Conservation (phyloP, 495 filamentous ascomycete genomes). For the Sphaerosporella brunnea region DNA sequence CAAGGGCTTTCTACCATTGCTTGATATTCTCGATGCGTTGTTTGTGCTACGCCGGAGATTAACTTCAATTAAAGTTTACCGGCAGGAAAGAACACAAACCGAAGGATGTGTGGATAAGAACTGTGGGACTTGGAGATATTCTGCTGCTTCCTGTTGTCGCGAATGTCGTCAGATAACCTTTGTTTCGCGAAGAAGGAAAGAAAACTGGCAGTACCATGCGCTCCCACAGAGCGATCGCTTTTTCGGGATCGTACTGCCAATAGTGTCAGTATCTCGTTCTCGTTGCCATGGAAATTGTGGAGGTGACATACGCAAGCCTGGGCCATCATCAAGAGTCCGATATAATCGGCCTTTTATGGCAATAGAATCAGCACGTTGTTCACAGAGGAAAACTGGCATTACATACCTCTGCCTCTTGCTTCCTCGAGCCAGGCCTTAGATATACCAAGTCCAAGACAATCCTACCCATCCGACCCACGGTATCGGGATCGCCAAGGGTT, state of each 20-base stretch:
- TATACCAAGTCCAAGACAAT: conserved; percentile 43
- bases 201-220: conserved; percentile 41
- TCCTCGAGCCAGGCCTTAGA: conserved; percentile 49
- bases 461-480: conserved; percentile 41
- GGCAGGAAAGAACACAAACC: background rate
- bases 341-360: conserved; percentile 78
- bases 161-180: background rate
- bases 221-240: conserved; percentile 56
- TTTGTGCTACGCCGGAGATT: conserved; percentile 43
- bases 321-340: conserved; percentile 57
- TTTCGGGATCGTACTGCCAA: conserved; percentile 46
- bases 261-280: conserved; percentile 10
- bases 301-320: conserved; percentile 31
- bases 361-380: background rate
- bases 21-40: conserved; percentile 54
- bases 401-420: conserved; percentile 36
- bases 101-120: background rate
- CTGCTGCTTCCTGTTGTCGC: background rate
- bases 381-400: background rate
- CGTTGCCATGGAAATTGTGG: conserved; percentile 41
- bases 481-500: conserved; percentile 39
- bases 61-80: too few relatives aligned
- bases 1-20: conserved; percentile 40
- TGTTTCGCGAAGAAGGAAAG: background rate
- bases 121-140: background rate